These are phyloP conservation scores for Verticillium dahliae DNA, from an alignment of 2,329 filamentous ascomycete genomes.

Conservation along the genomic window DNA sequence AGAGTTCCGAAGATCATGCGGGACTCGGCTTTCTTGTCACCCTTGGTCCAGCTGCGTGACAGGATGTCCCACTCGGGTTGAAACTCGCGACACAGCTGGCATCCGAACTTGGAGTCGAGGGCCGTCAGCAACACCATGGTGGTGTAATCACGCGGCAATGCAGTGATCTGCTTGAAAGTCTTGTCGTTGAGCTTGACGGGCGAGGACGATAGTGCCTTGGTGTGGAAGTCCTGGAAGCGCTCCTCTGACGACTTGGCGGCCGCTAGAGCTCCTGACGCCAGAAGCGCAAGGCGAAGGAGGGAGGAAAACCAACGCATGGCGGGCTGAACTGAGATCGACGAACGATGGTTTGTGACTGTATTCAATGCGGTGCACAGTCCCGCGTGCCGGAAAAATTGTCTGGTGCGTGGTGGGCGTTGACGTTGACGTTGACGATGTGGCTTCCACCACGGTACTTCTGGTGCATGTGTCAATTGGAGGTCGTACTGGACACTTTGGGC, in stretches of 20 bases:
- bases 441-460: background rate
- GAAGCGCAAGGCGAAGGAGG: constrained; percentile 49
- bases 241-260: constrained; percentile 58
- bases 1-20: constrained; percentile 75
- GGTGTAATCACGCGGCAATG: constrained; percentile 75
- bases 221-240: constrained; percentile 65
- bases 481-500: background rate
- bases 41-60: constrained; percentile 78
- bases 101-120: constrained; percentile 75
- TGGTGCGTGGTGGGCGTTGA: background rate
- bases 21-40: constrained; percentile 68
- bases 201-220: constrained; percentile 56
- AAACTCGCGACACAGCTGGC: constrained; percentile 81
- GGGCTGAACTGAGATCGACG: constrained; percentile 5
- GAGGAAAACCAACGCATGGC: constrained; percentile 65
- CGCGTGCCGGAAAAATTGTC: background rate
- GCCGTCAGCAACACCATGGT: constrained; percentile 82
- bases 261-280: constrained; percentile 34
- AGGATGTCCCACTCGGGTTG: constrained; percentile 91
- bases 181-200: constrained; percentile 75
- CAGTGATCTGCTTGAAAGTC: constrained; percentile 69
- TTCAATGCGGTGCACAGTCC: background rate
- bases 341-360: no score
- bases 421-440: background rate
- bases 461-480: background rate